phyloP scores from a whole-genome alignment of 805 yeast species.

The Kuraishia ogatae region DNA sequence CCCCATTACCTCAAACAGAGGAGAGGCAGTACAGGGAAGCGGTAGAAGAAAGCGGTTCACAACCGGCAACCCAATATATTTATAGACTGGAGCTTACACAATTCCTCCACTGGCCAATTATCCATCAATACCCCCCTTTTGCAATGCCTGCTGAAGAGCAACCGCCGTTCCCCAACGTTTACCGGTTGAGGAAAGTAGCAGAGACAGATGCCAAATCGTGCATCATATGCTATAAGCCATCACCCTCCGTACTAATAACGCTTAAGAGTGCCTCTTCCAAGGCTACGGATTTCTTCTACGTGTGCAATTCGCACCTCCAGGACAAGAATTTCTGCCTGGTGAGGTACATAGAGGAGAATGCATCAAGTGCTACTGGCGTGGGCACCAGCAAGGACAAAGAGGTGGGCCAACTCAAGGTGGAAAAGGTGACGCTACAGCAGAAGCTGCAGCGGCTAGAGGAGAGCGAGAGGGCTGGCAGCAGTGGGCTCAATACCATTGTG shows the following conservation, averaged over 20 bases:
- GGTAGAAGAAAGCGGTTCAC: too few relatives aligned
- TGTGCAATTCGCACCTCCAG: slow-evolving; percentile 36
- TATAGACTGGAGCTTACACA: too few relatives aligned
- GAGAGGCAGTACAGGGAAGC: too few relatives aligned
- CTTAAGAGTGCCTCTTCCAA: slow-evolving; percentile 28
- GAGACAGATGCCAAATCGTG: slow-evolving; percentile 35
- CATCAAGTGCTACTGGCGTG: slow-evolving; percentile 6
- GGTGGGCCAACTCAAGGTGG: slow-evolving; percentile 1
- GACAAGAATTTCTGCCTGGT: slow-evolving; percentile 35
- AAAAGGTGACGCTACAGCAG: slow-evolving; percentile 13
- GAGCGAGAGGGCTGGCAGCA: slow-evolving; percentile 10
- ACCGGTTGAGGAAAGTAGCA: slow-evolving; percentile 33
- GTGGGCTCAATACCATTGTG: slow-evolving; percentile 17
- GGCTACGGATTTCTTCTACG: slow-evolving; percentile 42
- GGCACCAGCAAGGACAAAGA: slow-evolving; percentile 16
- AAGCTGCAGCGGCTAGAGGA: slow-evolving; percentile 28
- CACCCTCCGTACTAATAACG: slow-evolving; percentile 35
- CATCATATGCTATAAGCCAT: slow-evolving; percentile 40
- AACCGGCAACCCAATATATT: too few relatives aligned
- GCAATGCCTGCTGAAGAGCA: background rate
- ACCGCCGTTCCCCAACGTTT: slow-evolving; percentile 22
- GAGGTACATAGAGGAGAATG: slow-evolving; percentile 25
- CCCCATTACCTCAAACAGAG: background rate
- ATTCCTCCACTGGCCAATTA: too few relatives aligned
- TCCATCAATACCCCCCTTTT: too few relatives aligned